phyloP scores from a whole-genome alignment of 371 early-diverging fungal species.

The Choanephora cucurbitarum region DNA sequence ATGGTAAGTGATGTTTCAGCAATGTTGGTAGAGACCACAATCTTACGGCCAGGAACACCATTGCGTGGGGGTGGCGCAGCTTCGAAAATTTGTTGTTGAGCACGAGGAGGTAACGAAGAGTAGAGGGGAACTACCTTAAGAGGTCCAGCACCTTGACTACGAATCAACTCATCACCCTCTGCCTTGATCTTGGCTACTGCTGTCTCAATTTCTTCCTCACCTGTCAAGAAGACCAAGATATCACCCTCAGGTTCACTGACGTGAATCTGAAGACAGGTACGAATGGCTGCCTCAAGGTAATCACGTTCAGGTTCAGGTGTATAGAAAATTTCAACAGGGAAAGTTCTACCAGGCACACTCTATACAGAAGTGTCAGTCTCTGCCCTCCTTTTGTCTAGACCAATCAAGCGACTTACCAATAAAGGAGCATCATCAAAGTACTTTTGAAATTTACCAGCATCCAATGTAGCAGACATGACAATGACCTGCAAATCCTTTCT shows the following conservation, averaged over 20 bases:
- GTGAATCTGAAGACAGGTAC: slow-evolving; percentile 86
- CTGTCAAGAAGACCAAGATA: slow-evolving; percentile 90
- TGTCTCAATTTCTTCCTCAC: slow-evolving; percentile 94
- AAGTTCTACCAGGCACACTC: slow-evolving; percentile 86
- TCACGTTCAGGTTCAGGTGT: slow-evolving; percentile 87
- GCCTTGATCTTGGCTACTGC: slow-evolving; percentile 73
- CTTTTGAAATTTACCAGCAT: slow-evolving; percentile 64
- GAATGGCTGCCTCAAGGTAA: slow-evolving; percentile 86
- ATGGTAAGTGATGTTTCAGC: slow-evolving; percentile 99
- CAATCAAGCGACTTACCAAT: slow-evolving; percentile 32
- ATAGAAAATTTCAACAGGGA: slow-evolving; percentile 90
- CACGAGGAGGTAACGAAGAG: slow-evolving; percentile 88
- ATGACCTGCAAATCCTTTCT: slow-evolving; percentile 56
- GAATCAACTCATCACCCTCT: slow-evolving; percentile 65
- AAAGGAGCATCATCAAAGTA: slow-evolving; percentile 62
- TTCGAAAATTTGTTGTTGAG: slow-evolving; percentile 92
- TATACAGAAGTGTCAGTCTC: slow-evolving; percentile 12
- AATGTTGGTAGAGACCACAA: slow-evolving; percentile 97
- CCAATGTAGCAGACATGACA: slow-evolving; percentile 84
- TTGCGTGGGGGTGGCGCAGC: slow-evolving; percentile 80
- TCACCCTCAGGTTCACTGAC: slow-evolving; percentile 84
- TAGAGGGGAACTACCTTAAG: slow-evolving; percentile 89
- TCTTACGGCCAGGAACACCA: slow-evolving; percentile 88
- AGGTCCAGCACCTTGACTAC: slow-evolving; percentile 65
- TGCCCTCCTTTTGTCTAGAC: neutral